Percentiles rank a stretch among this genome's conserved stretches.
These are phyloP conservation scores for Ceratobasidium sp. DNA, from an alignment of 1,284 basidiomycete genomes.

Conservation along the genomic window DNA sequence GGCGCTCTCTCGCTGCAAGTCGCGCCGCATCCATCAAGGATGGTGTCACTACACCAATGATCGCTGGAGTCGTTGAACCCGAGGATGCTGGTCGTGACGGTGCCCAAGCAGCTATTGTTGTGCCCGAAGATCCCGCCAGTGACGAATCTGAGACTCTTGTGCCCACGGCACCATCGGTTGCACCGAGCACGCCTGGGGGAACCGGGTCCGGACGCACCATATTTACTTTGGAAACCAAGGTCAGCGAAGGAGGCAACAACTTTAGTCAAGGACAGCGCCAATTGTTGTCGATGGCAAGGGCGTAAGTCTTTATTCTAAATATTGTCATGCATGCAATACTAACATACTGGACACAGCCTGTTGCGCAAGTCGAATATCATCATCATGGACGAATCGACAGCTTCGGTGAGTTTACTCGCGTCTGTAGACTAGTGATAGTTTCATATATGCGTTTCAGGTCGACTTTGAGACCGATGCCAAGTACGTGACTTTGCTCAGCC, in stretches of 20 bases:
- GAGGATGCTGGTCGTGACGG: constrained; percentile 21
- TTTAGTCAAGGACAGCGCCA: constrained; percentile 89
- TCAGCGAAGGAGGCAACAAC: constrained; percentile 83
- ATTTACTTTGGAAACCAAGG: constrained; percentile 74
- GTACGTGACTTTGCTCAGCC: not conserved
- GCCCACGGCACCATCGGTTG: constrained; percentile 10
- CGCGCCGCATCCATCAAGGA: constrained; percentile 40
- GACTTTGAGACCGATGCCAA: constrained; percentile 64
- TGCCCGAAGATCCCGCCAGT: constrained; percentile 5
- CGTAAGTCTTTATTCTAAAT: constrained; percentile 23
- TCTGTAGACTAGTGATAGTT: too few species aligned
- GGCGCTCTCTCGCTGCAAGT: constrained; percentile 11
- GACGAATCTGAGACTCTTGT: constrained; percentile 38
- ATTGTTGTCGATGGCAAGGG: constrained; percentile 76
- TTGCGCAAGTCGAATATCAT: constrained; percentile 41
- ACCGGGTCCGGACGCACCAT: constrained; percentile 46
- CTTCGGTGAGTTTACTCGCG: constrained; percentile 17
- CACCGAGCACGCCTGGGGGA: constrained; percentile 22
- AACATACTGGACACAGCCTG: constrained; percentile 10
- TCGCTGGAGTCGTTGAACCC: constrained; percentile 20
- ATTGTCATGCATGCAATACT: not conserved
- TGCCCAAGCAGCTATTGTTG: constrained; percentile 11
- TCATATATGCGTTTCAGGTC: constrained; percentile 52
- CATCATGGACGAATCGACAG: constrained; percentile 42
- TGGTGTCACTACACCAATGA: constrained; percentile 14